Evolutionary conservation across 805 yeast genomes (phyloP).

Genomic region (Wickerhamia fluorescens): DNA sequence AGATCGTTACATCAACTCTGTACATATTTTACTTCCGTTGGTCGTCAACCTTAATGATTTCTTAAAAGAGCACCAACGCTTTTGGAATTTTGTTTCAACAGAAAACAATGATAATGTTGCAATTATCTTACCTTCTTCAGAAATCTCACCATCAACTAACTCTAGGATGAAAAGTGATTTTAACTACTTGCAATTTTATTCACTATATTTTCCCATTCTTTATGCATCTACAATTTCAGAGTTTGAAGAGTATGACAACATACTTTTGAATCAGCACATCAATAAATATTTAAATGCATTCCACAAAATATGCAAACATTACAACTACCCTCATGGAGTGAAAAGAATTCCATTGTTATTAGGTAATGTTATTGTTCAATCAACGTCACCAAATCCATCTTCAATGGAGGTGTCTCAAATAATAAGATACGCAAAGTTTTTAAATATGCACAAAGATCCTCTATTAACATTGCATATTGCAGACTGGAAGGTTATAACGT

Average conservation of each 20-base stretch:
- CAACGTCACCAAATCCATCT: constrained; percentile 50
- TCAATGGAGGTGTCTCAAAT: constrained; percentile 50
- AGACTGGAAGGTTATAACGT: constrained; percentile 42
- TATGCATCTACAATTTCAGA: constrained; percentile 56
- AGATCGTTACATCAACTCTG: constrained; percentile 43
- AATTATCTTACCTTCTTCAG: constrained; percentile 3
- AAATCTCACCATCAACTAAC: constrained; percentile 4
- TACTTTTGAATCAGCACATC: constrained; percentile 40
- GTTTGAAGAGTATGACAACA: constrained; percentile 49
- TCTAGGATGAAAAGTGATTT: constrained; percentile 13
- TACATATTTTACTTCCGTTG: constrained; percentile 51
- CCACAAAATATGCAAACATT: constrained; percentile 43
- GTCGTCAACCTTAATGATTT: constrained; percentile 40
- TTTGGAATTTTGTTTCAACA: constrained; percentile 31
- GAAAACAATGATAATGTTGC: background rate
- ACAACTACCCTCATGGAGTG: constrained; percentile 43
- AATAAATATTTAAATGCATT: constrained; percentile 43
- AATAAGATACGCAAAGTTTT: constrained; percentile 48
- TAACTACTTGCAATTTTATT: constrained; percentile 38
- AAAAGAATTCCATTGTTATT: constrained; percentile 35
- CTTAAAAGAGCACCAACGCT: constrained; percentile 38
- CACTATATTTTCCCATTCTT: constrained; percentile 44
- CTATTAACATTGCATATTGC: constrained; percentile 43
- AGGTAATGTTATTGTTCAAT: constrained; percentile 45
- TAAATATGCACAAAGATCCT: constrained; percentile 56